phyloP scores from a whole-genome alignment of 805 yeast species.

The Lachancea sp. region DNA sequence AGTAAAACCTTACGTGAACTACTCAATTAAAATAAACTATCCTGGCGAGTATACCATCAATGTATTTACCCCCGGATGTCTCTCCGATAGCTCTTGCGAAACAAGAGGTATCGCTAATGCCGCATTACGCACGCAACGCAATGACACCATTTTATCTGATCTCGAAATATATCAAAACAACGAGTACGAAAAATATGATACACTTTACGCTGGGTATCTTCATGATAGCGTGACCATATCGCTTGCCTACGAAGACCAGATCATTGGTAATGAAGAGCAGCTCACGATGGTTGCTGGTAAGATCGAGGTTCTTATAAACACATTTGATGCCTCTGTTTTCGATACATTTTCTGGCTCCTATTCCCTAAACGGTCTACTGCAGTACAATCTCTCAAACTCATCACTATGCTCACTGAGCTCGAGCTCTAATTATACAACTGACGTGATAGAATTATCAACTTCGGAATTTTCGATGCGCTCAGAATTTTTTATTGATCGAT shows the following conservation, averaged over 20 bases:
- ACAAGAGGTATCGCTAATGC: conserved; percentile 75
- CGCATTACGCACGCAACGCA: conserved; percentile 41
- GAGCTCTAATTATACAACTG: conserved; percentile 32
- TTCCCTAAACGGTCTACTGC: conserved; percentile 69
- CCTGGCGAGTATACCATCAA: conserved; percentile 70
- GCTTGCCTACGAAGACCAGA: conserved; percentile 35
- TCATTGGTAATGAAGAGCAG: conserved; percentile 32
- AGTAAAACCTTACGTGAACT: conserved; percentile 36
- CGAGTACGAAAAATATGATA: conserved; percentile 71
- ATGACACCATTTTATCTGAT: conserved; percentile 36
- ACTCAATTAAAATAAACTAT: conserved; percentile 61
- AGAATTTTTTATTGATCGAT: conserved; percentile 25
- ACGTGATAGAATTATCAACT: conserved; percentile 38
- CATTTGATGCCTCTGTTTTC: conserved; percentile 35
- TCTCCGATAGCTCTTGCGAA: conserved; percentile 56
- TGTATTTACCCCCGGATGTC: conserved; percentile 85
- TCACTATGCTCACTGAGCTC: conserved; percentile 21
- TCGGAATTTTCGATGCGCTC: conserved; percentile 25
- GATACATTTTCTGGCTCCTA: background rate
- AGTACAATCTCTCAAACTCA: conserved; percentile 69
- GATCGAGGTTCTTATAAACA: conserved; percentile 43
- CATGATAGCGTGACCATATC: conserved; percentile 43
- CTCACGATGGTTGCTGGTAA: conserved; percentile 64
- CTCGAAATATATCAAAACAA: conserved; percentile 70
- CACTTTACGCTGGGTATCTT: conserved; percentile 63